Evolutionary conservation across 148 eudicot species (phyloP).

Genomic region (Cornus florida): DNA sequence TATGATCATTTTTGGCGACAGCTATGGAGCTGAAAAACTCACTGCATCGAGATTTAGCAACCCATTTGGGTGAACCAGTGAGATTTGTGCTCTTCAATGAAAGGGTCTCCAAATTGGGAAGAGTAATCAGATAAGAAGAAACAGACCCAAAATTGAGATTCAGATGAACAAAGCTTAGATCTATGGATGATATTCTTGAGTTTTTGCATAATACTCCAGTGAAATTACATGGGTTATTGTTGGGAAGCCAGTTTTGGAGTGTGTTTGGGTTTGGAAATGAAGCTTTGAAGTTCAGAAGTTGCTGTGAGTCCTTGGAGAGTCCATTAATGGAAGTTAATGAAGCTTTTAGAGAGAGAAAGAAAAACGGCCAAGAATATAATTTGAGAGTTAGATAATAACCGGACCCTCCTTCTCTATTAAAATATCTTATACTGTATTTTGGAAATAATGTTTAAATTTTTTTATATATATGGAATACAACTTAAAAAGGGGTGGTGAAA

Average conservation of each 20-base stretch:
- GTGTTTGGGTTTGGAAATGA: constrained; percentile 20
- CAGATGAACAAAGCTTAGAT: constrained; percentile 43
- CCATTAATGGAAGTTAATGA: too few relatives aligned
- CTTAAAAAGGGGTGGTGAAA: too few relatives aligned
- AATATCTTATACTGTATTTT: too few relatives aligned
- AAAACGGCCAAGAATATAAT: too few relatives aligned
- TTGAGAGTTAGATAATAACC: too few relatives aligned
- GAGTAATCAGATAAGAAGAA: constrained; percentile 35
- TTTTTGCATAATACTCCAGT: constrained; percentile 58
- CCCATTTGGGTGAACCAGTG: constrained; percentile 41
- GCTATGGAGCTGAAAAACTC: constrained; percentile 31
- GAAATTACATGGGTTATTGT: constrained; percentile 54
- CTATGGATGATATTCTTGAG: constrained; percentile 49
- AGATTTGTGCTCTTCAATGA: constrained; percentile 48
- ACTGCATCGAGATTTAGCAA: constrained; percentile 28
- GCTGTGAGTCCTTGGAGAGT: too few relatives aligned
- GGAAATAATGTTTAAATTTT: too few relatives aligned
- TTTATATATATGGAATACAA: too few relatives aligned
- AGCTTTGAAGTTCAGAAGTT: too few relatives aligned
- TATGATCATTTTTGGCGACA: constrained; percentile 48
- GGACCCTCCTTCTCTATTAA: too few relatives aligned
- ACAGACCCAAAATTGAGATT: constrained; percentile 37
- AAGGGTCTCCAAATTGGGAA: constrained; percentile 41
- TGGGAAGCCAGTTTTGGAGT: constrained; percentile 53
- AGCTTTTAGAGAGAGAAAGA: too few relatives aligned